phyloP scores from a whole-genome alignment of 106 monocot species.

The Apostasia shenzhenica region DNA sequence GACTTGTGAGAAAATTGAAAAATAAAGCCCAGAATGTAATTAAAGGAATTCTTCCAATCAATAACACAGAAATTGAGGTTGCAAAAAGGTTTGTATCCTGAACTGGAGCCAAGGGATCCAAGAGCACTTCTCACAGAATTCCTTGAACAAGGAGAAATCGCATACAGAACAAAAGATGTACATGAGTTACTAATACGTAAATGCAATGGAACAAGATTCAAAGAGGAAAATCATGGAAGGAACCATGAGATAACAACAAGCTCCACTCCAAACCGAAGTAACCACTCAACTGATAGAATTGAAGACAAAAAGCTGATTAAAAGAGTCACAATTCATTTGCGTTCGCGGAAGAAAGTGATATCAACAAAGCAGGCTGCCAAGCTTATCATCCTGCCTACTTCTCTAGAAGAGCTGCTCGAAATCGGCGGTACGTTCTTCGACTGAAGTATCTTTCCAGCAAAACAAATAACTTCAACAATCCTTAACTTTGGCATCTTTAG shows the following conservation, averaged over 20 bases:
- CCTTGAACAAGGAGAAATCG: background rate
- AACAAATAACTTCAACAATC: background rate
- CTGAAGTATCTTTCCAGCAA: background rate
- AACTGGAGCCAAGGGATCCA: slow-evolving; percentile 14
- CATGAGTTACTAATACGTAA: background rate
- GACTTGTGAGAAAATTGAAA: background rate
- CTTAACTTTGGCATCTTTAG: too few relatives aligned
- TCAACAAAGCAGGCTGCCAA: slow-evolving; percentile 9
- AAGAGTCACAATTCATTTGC: slow-evolving; percentile 35
- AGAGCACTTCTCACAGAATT: slow-evolving; percentile 10
- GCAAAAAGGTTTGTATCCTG: slow-evolving; percentile 8
- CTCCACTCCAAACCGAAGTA: background rate
- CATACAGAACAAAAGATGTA: background rate
- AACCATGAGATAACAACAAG: slow-evolving; percentile 1
- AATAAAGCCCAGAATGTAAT: background rate
- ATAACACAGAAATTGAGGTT: slow-evolving; percentile 30
- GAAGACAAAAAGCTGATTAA: background rate
- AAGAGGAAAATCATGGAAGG: background rate
- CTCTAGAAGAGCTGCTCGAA: slow-evolving; percentile 33
- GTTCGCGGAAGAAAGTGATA: slow-evolving; percentile 8
- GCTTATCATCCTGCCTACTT: slow-evolving; percentile 33
- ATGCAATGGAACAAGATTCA: background rate
- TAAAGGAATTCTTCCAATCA: background rate
- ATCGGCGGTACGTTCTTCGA: slow-evolving; percentile 22
- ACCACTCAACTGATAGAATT: background rate